Percentiles rank a stretch among this genome's conserved stretches.
phyloP scores from a whole-genome alignment of 352 stramenopile genomes.

The Globisporangium cylindrosporum region DNA sequence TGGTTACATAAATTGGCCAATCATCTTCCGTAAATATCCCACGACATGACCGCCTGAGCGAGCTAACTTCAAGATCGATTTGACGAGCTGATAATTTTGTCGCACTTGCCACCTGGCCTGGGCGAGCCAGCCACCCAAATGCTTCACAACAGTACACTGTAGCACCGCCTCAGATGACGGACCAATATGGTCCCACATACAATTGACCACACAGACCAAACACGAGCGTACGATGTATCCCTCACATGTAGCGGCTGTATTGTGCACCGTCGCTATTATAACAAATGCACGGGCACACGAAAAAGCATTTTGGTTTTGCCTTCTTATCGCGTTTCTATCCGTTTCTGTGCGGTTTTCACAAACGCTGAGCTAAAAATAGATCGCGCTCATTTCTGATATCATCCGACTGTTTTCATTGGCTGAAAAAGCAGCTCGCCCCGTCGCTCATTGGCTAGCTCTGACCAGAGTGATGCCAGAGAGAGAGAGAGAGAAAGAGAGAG shows the following conservation, averaged over 20 bases:
- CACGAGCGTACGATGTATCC: not conserved
- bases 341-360: not conserved
- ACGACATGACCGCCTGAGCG: not conserved
- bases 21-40: not conserved
- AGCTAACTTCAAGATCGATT: constrained; percentile 9
- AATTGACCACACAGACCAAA: not conserved
- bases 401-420: not conserved
- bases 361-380: constrained; percentile 10
- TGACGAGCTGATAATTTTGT: not conserved
- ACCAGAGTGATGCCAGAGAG: not conserved
- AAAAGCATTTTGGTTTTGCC: not conserved
- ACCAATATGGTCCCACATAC: not conserved
- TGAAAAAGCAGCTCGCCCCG: not conserved
- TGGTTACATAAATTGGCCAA: not conserved
- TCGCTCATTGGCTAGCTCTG: constrained; percentile 1
- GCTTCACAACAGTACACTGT: no score
- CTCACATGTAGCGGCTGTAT: not conserved
- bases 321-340: constrained; percentile 9
- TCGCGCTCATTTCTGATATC: constrained; percentile 2
- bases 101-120: not conserved
- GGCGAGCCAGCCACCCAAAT: not conserved
- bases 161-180: not conserved
- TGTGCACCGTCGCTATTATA: not conserved
- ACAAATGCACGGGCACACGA: not conserved
- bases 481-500: not conserved